A percentile compares a stretch with the other conserved stretches of the same genome.
Evolutionary conservation across 805 yeast species (phyloP).

Genomic region (Saturnispora silvae): DNA sequence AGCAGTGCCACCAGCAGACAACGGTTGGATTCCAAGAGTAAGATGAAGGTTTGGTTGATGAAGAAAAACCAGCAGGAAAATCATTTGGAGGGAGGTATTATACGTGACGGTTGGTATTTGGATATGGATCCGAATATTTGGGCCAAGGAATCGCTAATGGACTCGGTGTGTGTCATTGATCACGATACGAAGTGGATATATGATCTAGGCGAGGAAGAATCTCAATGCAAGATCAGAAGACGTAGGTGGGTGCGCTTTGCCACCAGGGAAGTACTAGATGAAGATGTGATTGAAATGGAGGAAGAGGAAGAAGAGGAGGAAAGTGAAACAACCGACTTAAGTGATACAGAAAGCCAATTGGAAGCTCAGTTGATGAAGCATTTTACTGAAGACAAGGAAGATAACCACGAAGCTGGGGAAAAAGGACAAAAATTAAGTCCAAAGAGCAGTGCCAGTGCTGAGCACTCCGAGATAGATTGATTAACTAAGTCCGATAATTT

Average conservation of each 20-base stretch:
- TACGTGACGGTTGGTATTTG: slow-evolving; percentile 44
- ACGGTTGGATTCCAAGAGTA: slow-evolving; percentile 7
- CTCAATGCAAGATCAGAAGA: slow-evolving; percentile 35
- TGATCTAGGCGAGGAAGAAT: slow-evolving; percentile 31
- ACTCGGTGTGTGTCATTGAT: slow-evolving; percentile 50
- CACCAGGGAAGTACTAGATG: slow-evolving; percentile 18
- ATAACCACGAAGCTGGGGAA: no score
- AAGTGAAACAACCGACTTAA: not conserved
- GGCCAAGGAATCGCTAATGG: slow-evolving; percentile 43
- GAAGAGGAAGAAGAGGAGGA: slow-evolving; percentile 11
- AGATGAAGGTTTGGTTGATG: not conserved
- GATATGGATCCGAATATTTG: slow-evolving; percentile 57
- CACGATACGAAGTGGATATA: slow-evolving; percentile 81
- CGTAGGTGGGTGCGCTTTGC: slow-evolving; percentile 56
- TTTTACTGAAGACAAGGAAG: not conserved
- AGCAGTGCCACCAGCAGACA: no score
- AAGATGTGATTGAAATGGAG: slow-evolving; percentile 9
- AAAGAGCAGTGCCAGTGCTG: no score
- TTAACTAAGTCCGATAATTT: no score
- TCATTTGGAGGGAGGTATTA: slow-evolving; percentile 10
- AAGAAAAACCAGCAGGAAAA: not conserved
- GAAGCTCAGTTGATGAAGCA: not conserved
- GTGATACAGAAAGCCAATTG: slow-evolving; percentile 1
- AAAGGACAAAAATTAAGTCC: no score
- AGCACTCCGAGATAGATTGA: no score